Conservation (phyloP, 1,284 basidiomycete species). For the Cryptococcus neoformans region DNA sequence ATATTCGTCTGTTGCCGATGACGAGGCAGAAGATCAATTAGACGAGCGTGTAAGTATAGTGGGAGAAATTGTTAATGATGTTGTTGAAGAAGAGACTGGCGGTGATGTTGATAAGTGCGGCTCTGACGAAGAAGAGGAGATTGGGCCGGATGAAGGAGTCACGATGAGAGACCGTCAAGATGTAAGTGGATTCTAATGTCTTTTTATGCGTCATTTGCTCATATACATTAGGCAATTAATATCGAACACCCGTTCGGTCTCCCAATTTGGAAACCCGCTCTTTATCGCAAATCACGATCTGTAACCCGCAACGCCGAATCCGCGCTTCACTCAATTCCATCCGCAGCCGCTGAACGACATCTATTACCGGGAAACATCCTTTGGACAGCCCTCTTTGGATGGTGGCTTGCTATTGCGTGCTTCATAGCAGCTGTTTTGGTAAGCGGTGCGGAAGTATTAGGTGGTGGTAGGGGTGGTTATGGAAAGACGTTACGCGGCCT, state of each 20-base stretch:
- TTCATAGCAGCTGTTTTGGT: slow-evolving; percentile 69
- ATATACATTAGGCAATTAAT: slow-evolving; percentile 65
- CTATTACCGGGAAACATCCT: slow-evolving; percentile 88
- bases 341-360: slow-evolving; percentile 85
- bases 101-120: slow-evolving; percentile 6
- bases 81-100: slow-evolving; percentile 26
- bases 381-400: slow-evolving; percentile 83
- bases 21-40: slow-evolving; percentile 31
- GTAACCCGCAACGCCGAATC: slow-evolving; percentile 95
- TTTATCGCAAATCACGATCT: slow-evolving; percentile 97
- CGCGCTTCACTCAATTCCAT: slow-evolving; percentile 87
- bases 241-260: slow-evolving; percentile 99
- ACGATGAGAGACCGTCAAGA: slow-evolving; percentile 96
- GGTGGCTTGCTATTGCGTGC: slow-evolving; percentile 82
- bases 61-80: slow-evolving; percentile 31
- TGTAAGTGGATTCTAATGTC: slow-evolving; percentile 51
- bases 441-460: slow-evolving; percentile 54
- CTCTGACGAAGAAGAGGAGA: slow-evolving; percentile 28
- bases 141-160: slow-evolving; percentile 63
- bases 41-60: slow-evolving; percentile 17
- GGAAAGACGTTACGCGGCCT: slow-evolving; percentile 85
- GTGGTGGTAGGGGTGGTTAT: slow-evolving; percentile 77
- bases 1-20: slow-evolving; percentile 21
- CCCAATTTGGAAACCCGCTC: slow-evolving; percentile 98
- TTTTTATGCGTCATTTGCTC: not conserved